phyloP scores from a whole-genome alignment of 345 rosid species.

The Camelina hispida region DNA sequence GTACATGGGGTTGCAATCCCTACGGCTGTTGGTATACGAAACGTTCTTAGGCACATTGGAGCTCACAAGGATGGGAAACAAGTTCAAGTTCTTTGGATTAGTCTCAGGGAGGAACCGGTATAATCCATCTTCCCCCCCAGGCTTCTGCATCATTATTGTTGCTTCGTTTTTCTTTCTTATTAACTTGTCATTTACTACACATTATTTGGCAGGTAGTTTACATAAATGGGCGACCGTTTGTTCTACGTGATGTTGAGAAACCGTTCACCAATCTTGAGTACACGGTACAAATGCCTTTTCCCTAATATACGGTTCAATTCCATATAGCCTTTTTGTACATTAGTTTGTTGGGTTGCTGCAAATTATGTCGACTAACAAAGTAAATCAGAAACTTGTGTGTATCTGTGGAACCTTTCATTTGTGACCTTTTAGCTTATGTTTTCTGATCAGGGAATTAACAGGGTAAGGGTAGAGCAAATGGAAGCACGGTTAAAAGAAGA shows the following conservation, averaged over 20 bases:
- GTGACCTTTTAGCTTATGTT: slow-evolving; percentile 25
- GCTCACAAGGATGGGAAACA: slow-evolving; percentile 65
- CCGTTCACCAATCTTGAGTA: slow-evolving; percentile 98
- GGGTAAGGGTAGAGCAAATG: slow-evolving; percentile 95
- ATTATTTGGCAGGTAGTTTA: slow-evolving; percentile 78
- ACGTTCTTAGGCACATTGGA: slow-evolving; percentile 86
- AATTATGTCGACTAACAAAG: background rate
- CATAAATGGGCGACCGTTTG: slow-evolving; percentile 95
- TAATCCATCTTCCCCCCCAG: background rate
- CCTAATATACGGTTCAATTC: background rate
- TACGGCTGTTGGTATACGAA: slow-evolving; percentile 76
- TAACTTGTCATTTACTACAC: slow-evolving; percentile 6
- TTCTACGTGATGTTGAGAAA: slow-evolving; percentile 92
- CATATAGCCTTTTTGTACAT: slow-evolving; percentile 1
- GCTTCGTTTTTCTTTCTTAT: background rate
- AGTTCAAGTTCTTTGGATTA: slow-evolving; percentile 83
- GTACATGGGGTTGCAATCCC: slow-evolving; percentile 98
- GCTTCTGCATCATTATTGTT: background rate
- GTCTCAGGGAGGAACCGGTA: slow-evolving; percentile 98
- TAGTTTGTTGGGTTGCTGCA: slow-evolving; percentile 6
- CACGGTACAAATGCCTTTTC: slow-evolving; percentile 59
- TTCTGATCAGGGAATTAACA: slow-evolving; percentile 76
- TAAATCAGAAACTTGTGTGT: background rate
- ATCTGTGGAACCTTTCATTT: slow-evolving; percentile 13
- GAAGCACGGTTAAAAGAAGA: slow-evolving; percentile 92